A percentile compares a stretch with the other conserved stretches of the same genome.
Evolutionary conservation across 257 asterid species (phyloP).

Genomic region (Mentha longifolia): DNA sequence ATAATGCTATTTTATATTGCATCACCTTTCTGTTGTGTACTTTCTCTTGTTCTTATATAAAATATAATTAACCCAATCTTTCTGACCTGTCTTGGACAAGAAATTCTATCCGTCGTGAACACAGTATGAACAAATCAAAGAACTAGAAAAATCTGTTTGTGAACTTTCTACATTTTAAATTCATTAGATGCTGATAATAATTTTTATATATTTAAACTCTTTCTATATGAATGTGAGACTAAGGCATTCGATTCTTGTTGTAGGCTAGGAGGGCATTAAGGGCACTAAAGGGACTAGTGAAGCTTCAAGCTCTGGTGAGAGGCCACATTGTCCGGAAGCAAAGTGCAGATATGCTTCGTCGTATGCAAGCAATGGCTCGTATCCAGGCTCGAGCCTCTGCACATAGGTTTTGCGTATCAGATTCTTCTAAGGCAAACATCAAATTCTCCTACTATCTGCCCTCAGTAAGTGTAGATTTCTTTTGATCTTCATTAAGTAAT

Average conservation of each 20-base stretch:
- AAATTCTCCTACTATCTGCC: conserved; percentile 35
- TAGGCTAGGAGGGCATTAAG: conserved; percentile 88
- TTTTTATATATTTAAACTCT: too few species aligned
- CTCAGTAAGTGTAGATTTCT: conserved; percentile 42
- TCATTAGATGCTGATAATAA: too few species aligned
- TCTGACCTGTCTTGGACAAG: too few species aligned
- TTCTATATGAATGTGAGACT: neutral
- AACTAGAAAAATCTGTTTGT: too few species aligned
- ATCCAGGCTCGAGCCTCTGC: conserved; percentile 92
- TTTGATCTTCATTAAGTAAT: neutral
- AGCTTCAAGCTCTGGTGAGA: conserved; percentile 91
- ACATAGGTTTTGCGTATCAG: conserved; percentile 47
- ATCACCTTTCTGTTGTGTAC: neutral
- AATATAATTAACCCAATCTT: conserved; percentile 2
- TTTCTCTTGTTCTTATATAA: neutral
- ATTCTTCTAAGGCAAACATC: conserved; percentile 35
- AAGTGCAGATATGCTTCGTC: conserved; percentile 73
- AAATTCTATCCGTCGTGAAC: too few species aligned
- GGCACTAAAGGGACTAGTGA: conserved; percentile 84
- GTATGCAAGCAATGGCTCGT: conserved; percentile 91
- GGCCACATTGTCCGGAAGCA: conserved; percentile 83
- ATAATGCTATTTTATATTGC: neutral
- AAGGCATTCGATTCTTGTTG: conserved; percentile 21
- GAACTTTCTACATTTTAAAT: too few species aligned
- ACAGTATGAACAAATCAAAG: too few species aligned